phyloP scores from a whole-genome alignment of 495 filamentous ascomycete species.

The Amorphotheca resinae region DNA sequence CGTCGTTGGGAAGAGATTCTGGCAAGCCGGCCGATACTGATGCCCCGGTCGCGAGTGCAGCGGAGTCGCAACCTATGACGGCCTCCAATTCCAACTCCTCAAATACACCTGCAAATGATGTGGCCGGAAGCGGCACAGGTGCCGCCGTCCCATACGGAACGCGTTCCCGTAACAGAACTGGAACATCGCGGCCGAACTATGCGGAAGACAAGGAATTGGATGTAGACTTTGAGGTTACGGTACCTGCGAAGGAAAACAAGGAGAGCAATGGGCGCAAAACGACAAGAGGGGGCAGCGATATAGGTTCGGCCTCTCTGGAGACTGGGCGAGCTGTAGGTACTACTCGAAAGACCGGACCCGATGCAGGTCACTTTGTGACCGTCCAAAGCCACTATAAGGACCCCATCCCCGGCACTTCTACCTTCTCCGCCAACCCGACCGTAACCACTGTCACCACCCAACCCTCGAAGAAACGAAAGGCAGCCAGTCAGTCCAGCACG shows the following conservation, averaged over 20 bases:
- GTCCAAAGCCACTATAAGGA: constrained; percentile 30
- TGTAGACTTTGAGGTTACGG: constrained; percentile 45
- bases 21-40: constrained; percentile 19
- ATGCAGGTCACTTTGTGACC: constrained; percentile 28
- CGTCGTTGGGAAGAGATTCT: constrained; percentile 1
- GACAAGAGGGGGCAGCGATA: constrained; percentile 8
- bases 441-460: constrained; percentile 15
- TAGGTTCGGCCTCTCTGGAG: constrained; percentile 4
- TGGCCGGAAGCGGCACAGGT: constrained; percentile 21
- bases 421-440: constrained; percentile 32
- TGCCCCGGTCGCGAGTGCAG: constrained; percentile 20
- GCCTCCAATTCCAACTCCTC: constrained; percentile 30
- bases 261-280: constrained; percentile 8
- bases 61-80: constrained; percentile 30
- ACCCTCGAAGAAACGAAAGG: constrained; percentile 67
- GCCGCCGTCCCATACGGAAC: constrained; percentile 58
- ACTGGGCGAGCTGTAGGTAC: constrained; percentile 5
- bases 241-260: constrained; percentile 17
- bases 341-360: constrained; percentile 23
- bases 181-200: constrained; percentile 76
- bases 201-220: constrained; percentile 93
- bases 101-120: constrained; percentile 21
- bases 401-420: constrained; percentile 51
- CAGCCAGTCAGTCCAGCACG: constrained; percentile 26
- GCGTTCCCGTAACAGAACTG: constrained; percentile 41